Conservation (phyloP, 768 basidiomycete genomes). For the Rhodotorula diobovata region DNA sequence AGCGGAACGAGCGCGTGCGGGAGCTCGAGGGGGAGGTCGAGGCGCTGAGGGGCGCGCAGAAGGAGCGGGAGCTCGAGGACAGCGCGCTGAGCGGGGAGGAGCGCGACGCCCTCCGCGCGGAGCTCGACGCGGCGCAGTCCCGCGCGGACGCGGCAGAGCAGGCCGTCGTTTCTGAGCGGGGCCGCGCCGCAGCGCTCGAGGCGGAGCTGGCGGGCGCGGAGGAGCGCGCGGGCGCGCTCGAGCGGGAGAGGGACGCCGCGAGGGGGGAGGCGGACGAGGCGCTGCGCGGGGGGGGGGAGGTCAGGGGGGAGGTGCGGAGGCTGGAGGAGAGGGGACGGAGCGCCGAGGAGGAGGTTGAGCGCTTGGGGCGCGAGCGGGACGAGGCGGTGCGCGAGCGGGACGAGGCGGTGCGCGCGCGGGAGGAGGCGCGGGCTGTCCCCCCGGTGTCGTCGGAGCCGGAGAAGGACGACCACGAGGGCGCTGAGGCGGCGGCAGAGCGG, state of each 20-base stretch:
- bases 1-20: background rate
- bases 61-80: background rate
- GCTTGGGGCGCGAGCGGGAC: constrained; percentile 54
- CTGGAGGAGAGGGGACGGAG: too few species aligned
- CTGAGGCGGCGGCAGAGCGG: too few species aligned
- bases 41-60: background rate
- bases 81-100: background rate
- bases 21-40: background rate
- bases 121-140: constrained; percentile 31
- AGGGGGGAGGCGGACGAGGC: background rate
- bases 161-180: too few species aligned
- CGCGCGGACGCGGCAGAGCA: too few species aligned
- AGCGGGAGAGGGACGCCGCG: constrained; percentile 46
- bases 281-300: background rate
- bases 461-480: too few species aligned
- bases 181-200: too few species aligned
- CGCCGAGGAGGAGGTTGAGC: background rate
- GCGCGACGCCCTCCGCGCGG: background rate
- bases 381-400: constrained; percentile 59
- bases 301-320: background rate
- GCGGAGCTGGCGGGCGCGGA: background rate
- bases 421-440: background rate
- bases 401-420: constrained; percentile 69
- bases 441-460: too few species aligned
- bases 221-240: background rate